Conservation (phyloP, 2,329 filamentous ascomycete genomes). For the Fusarium caatingaense region DNA sequence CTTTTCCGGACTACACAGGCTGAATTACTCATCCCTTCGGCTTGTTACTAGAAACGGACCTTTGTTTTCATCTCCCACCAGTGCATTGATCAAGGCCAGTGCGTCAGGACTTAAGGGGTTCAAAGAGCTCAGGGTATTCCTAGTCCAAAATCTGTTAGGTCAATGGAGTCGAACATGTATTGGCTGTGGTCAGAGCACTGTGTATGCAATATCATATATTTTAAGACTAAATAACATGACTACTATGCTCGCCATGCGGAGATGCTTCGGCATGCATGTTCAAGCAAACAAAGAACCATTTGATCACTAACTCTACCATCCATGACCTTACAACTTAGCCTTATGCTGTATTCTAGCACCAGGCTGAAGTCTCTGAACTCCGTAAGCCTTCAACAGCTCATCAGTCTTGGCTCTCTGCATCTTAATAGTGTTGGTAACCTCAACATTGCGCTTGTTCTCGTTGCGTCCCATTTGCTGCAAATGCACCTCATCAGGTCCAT, state of each 20-base stretch:
- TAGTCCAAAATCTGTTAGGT: neutral
- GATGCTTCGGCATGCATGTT: neutral
- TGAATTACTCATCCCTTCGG: neutral
- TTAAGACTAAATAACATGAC: neutral
- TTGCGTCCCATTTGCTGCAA: conserved; percentile 82
- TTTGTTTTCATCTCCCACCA: neutral
- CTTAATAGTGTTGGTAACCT: conserved; percentile 70
- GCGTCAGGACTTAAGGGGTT: neutral
- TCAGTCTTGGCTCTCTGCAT: conserved; percentile 73
- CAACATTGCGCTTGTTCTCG: conserved; percentile 77
- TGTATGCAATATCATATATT: conserved; percentile 3
- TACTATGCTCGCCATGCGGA: conserved; percentile 3
- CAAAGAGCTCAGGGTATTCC: neutral
- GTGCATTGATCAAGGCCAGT: neutral
- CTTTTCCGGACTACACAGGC: neutral
- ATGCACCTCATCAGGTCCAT: conserved; percentile 97
- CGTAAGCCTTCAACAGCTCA: conserved; percentile 72
- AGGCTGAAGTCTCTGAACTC: conserved; percentile 59
- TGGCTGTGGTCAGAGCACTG: neutral
- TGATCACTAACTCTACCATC: conserved; percentile 21
- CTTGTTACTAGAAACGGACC: neutral
- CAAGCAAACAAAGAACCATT: conserved; percentile 9
- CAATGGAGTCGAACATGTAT: neutral
- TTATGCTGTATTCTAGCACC: conserved; percentile 62
- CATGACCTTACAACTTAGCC: conserved; percentile 57